Evolutionary conservation across 2,329 filamentous ascomycete species (phyloP).

Genomic region (Seiridium cupressi): DNA sequence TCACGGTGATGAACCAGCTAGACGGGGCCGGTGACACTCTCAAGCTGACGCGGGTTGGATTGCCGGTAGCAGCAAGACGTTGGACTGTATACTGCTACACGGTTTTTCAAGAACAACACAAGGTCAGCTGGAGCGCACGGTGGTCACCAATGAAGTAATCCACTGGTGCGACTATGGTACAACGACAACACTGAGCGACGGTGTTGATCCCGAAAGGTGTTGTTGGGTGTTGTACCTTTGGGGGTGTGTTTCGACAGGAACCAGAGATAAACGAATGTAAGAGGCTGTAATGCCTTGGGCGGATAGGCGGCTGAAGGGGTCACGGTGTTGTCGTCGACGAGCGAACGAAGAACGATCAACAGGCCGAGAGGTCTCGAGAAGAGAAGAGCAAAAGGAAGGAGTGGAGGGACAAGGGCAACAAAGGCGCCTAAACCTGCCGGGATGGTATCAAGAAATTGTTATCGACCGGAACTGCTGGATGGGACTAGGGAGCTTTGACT

Average conservation of each 20-base stretch:
- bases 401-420: background rate
- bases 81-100: background rate
- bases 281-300: background rate
- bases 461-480: background rate
- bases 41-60: background rate
- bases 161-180: background rate
- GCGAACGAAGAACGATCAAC: background rate
- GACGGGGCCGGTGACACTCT: background rate
- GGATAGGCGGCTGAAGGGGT: background rate
- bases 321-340: constrained; percentile 1
- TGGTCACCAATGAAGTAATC: background rate
- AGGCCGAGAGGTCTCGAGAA: background rate
- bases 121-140: background rate
- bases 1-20: background rate
- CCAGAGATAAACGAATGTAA: background rate
- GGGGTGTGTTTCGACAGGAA: background rate
- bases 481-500: background rate
- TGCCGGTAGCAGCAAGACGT: background rate
- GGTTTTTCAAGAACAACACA: background rate
- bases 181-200: background rate
- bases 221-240: background rate
- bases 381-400: constrained; percentile 1
- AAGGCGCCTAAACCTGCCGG: constrained; percentile 4
- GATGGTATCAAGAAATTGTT: constrained; percentile 1
- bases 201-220: background rate